Percentiles rank a stretch among this genome's conserved stretches.
Conservation (phyloP, 306 rosid genomes). For the Begonia fuchsioides region DNA sequence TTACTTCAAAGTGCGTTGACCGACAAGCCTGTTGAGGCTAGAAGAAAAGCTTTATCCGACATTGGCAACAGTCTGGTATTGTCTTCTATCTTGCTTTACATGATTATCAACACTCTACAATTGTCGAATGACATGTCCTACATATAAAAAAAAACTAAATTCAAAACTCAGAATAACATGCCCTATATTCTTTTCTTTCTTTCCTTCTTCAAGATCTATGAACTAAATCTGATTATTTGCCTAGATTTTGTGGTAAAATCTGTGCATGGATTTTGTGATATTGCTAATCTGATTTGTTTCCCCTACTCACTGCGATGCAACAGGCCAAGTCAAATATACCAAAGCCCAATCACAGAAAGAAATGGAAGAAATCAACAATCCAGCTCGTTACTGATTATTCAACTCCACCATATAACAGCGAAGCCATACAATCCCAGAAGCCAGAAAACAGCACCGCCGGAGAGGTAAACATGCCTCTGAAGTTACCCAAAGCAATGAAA, state of each 20-base stretch:
- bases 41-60: conserved; percentile 57
- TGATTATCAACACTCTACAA: too few relatives aligned
- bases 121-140: too few relatives aligned
- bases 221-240: too few relatives aligned
- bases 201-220: too few relatives aligned
- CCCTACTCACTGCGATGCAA: not conserved
- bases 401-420: conserved; percentile 22
- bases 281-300: too few relatives aligned
- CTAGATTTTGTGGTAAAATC: too few relatives aligned
- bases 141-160: too few relatives aligned
- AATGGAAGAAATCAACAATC: conserved; percentile 45
- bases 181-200: too few relatives aligned
- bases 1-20: conserved; percentile 58
- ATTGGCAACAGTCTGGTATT: conserved; percentile 65
- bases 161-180: too few relatives aligned
- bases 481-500: conserved; percentile 45
- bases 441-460: conserved; percentile 8
- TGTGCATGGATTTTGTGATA: too few relatives aligned
- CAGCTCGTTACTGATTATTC: conserved; percentile 32
- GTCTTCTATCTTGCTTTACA: not conserved
- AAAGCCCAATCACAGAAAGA: conserved; percentile 61
- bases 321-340: conserved; percentile 54
- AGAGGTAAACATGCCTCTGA: conserved; percentile 36
- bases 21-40: conserved; percentile 23
- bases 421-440: conserved; percentile 11